Evolutionary conservation across 306 rosid species (phyloP), one percentile per base, ranked within the genome.

Genomic region (Betula pendula): DNA sequence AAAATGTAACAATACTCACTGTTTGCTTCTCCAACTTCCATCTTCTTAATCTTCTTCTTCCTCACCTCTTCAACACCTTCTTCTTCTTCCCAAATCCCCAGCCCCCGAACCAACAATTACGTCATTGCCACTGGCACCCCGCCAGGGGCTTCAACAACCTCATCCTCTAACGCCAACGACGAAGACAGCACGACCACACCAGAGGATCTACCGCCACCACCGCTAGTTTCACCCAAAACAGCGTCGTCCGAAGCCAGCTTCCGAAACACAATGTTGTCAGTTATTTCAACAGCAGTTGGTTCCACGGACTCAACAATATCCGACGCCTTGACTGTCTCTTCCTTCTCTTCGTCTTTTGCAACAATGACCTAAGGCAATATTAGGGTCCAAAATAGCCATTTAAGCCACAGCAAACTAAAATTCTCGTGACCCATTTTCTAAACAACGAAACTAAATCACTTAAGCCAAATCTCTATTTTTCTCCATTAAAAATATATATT

Each of bases 241-340:
- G 2, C 58, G 29, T 56, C 78, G 60, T 84, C 84, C 0, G 77
- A 14, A 7, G 80, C 56, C 44, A 72, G 51, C 69, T 78, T 87
- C 8, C 94, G 84, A 35, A 92, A 84, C 77, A 95, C 96, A 8
- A 72, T 70, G 66, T 92, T 95, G 87, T 87, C 81, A 1, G 80
- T 72, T 31, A 50, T 82, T 82, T 75, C 88, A 66, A 56, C 85
- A 5, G 59, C 22, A 27, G 80, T 79, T 22, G 74, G 85, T 80
- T 87, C 96, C 13, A 14, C 79, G 3, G 84, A 14, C 24, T 79
- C 88, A 6, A 31, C 63, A 17, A 52, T 73, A 77, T 86, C 90
- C 0, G 58, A 35, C 3, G 71, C 66, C 58, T 67, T 75, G 15
- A 22, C 73, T 43, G 73, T 65, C 81, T 69, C 82, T 7, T 45